Base-by-base conservation (phyloP, 345 rosid species). In the Rhodamnia argentea region DNA sequence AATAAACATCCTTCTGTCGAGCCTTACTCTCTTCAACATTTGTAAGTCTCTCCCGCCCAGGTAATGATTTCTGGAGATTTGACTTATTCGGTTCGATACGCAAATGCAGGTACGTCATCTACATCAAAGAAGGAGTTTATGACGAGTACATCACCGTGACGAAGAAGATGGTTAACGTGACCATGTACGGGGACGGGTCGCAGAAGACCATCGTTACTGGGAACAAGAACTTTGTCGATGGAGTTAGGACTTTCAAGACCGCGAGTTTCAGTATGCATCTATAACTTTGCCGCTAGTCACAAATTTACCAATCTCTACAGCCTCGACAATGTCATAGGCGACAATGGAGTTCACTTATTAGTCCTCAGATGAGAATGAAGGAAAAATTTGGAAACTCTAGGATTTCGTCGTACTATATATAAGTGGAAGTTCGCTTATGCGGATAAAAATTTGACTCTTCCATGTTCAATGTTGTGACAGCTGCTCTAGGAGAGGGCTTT, bases 141-240 rank as follows among this genome's bases (percentile, higher is more conserved):
- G 95, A 94, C 0, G 98, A 96, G 88, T 81, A 55, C 13, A 97
- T 95, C 60, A 88, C 53, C 14, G 88, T 96, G 54, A 86, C 90
- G 5, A 93, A 92, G 89, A 88, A 88, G 76, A 94, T 90, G 91
- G 89, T 58, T 3, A 96, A 95, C 78, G 74, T 95, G 27, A 93
- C 96, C 54, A 90, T 96, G 87, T 90, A 87, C 44, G 99, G 99
- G 27, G 99, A 95, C 83, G 99, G 99, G 84, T 94, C 98, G n/a
- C 94, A 92, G 84, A 96, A 95, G 93, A 88, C 91, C 7, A 86
- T 94, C n/a, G 83, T 95, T 82, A 93, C 96, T 4, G 99, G 98
- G 13, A 90, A 55, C 86, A 95, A 92, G 87, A 95, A 93, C 86
- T 82, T 62, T 26, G 91, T 84, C 1, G 96, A 92, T 55, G 95